These are phyloP conservation scores for Sistotremastrum niveocremeum DNA, from an alignment of 768 basidiomycete species.

Conservation along the genomic window DNA sequence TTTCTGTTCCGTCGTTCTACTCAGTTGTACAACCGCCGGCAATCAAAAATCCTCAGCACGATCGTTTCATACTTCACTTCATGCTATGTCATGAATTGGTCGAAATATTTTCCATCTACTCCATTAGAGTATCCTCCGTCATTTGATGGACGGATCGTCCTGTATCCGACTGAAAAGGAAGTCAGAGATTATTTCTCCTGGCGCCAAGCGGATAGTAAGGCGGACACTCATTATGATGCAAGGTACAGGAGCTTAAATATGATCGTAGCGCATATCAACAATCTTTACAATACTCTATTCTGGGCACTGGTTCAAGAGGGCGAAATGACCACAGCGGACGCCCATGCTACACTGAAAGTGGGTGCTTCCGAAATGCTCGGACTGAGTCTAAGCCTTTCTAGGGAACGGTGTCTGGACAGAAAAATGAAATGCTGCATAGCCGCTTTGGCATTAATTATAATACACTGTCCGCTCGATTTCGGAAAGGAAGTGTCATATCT, in stretches of 20 bases:
- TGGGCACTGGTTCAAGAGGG: constrained; percentile 87
- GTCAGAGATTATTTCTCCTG: constrained; percentile 90
- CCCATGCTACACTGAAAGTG: constrained; percentile 70
- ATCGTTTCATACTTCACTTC: constrained; percentile 85
- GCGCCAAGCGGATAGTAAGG: constrained; percentile 90
- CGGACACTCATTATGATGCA: background rate
- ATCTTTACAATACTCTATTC: constrained; percentile 90
- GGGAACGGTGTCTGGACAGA: constrained; percentile 83
- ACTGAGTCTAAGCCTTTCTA: constrained; percentile 17
- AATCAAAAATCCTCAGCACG: constrained; percentile 75
- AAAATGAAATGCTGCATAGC: constrained; percentile 82
- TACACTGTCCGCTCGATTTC: constrained; percentile 48
- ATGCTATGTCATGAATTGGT: constrained; percentile 80
- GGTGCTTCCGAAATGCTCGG: constrained; percentile 7
- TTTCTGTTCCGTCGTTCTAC: constrained; percentile 75
- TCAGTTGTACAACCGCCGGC: constrained; percentile 70
- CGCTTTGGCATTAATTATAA: constrained; percentile 86
- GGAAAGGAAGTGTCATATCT: constrained; percentile 78
- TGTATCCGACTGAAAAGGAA: constrained; percentile 62
- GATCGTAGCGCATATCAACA: constrained; percentile 84
- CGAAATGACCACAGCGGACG: constrained; percentile 64
- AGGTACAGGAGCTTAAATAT: background rate
- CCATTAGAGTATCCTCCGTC: constrained; percentile 74
- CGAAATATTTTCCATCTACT: constrained; percentile 57
- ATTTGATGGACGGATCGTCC: constrained; percentile 80